phyloP scores from a whole-genome alignment of 192 early-diverging fungal species.

The Podochytrium sp. region DNA sequence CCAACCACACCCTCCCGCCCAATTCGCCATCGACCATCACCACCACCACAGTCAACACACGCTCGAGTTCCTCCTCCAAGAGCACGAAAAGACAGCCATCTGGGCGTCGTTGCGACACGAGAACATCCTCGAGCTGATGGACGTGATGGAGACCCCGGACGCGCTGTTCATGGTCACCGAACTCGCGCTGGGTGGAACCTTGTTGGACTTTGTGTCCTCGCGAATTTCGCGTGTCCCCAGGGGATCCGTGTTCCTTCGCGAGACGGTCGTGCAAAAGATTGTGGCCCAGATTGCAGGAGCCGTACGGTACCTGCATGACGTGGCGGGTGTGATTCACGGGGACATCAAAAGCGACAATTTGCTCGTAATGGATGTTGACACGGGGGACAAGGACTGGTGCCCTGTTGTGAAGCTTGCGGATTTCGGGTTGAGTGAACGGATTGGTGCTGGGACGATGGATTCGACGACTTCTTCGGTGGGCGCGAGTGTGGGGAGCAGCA shows the following conservation, averaged over 20 bases:
- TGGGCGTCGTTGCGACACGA: conserved; percentile 72
- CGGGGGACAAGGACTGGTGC: background rate
- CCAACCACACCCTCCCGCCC: background rate
- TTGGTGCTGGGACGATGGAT: conserved; percentile 79
- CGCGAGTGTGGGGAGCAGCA: background rate
- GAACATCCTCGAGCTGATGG: conserved; percentile 68
- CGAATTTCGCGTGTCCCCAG: too few species aligned
- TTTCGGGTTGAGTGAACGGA: conserved; percentile 65
- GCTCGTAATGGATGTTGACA: conserved; percentile 53
- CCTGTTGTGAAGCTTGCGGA: conserved; percentile 75
- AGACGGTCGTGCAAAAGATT: conserved; percentile 55
- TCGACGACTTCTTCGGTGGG: conserved; percentile 52
- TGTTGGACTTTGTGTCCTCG: conserved; percentile 62
- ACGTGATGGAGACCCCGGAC: conserved; percentile 67
- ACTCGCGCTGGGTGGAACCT: conserved; percentile 62
- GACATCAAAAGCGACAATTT: conserved; percentile 96
- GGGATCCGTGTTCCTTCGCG: conserved; percentile 23
- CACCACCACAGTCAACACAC: background rate
- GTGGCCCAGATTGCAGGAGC: conserved; percentile 79
- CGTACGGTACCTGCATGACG: conserved; percentile 78
- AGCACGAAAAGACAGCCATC: conserved; percentile 67
- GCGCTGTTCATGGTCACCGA: conserved; percentile 75
- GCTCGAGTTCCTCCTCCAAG: too few species aligned
- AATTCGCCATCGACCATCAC: background rate
- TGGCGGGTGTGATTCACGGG: conserved; percentile 76